Evolutionary conservation across 352 stramenopile genomes (phyloP).

Genomic region (Phytophthora hibernalis): DNA sequence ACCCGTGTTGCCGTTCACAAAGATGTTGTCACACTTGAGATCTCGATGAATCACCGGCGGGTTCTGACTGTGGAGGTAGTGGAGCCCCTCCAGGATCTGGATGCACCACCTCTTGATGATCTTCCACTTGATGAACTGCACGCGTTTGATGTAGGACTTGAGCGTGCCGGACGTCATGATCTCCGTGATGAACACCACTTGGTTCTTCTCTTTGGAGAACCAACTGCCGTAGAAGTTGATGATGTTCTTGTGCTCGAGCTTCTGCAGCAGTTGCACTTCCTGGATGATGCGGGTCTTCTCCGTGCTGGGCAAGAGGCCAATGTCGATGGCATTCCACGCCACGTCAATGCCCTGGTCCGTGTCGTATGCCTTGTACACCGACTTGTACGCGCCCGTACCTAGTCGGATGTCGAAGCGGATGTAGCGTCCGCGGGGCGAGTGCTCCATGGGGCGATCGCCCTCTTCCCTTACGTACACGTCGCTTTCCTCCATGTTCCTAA

Average conservation of each 20-base stretch:
- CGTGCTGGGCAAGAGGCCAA: slow-evolving; percentile 94
- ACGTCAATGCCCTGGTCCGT: slow-evolving; percentile 99
- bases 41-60: slow-evolving; percentile 94
- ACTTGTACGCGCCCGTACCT: slow-evolving; percentile 89
- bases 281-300: slow-evolving; percentile 97
- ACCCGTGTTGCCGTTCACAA: slow-evolving; percentile 98
- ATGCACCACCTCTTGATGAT: slow-evolving; percentile 98
- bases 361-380: slow-evolving; percentile 96
- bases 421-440: slow-evolving; percentile 83
- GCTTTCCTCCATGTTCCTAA: slow-evolving; percentile 57
- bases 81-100: slow-evolving; percentile 97
- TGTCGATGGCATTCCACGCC: slow-evolving; percentile 99
- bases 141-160: slow-evolving; percentile 97
- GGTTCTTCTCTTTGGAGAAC: slow-evolving; percentile 98
- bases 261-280: slow-evolving; percentile 97
- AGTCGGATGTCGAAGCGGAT: slow-evolving; percentile 89
- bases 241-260: slow-evolving; percentile 99
- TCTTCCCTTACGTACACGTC: slow-evolving; percentile 81
- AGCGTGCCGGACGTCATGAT: slow-evolving; percentile 97
- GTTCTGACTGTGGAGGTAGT: slow-evolving; percentile 92
- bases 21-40: slow-evolving; percentile 97
- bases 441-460: slow-evolving; percentile 76
- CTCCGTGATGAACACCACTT: slow-evolving; percentile 99
- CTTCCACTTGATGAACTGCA: slow-evolving; percentile 98
- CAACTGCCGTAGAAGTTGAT: slow-evolving; percentile 99